Evolutionary conservation across 352 stramenopile species (phyloP).

Genomic region (Saprolegnia diclina): DNA sequence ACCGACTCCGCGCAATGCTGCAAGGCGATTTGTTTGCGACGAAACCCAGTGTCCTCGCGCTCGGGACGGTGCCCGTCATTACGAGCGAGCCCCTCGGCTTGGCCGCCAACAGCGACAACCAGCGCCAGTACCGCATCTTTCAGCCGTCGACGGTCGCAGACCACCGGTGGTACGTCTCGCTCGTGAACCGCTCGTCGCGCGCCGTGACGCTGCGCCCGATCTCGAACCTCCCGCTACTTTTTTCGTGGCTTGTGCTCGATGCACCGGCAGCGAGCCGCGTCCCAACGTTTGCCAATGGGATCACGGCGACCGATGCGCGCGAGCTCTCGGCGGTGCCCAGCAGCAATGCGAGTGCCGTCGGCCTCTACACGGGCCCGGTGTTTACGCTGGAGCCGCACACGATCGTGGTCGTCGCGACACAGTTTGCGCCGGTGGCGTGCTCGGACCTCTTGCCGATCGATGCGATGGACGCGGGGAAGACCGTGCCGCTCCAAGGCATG

Average conservation of each 20-base stretch:
- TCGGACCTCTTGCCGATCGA: conserved; percentile 46
- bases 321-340: neutral
- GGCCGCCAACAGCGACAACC: neutral
- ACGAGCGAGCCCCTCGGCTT: neutral
- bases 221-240: conserved; percentile 20
- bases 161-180: neutral
- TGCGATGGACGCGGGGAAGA: conserved; percentile 52
- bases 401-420: conserved; percentile 50
- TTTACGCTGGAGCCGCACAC: conserved; percentile 42
- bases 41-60: neutral
- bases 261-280: neutral
- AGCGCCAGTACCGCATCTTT: conserved; percentile 21
- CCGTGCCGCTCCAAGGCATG: conserved; percentile 53
- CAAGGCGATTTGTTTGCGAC: neutral
- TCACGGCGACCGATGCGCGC: conserved; percentile 10
- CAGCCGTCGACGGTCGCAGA: neutral
- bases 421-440: conserved; percentile 61
- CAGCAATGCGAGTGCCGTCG: neutral
- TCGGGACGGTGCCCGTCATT: conserved; percentile 15
- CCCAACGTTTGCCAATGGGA: conserved; percentile 13
- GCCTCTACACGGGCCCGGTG: conserved; percentile 39
- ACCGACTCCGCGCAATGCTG: neutral
- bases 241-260: conserved; percentile 9
- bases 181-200: conserved; percentile 11
- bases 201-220: conserved; percentile 11